Conservation (phyloP, 148 eudicot genomes). For the Vaccinium myrtillus region DNA sequence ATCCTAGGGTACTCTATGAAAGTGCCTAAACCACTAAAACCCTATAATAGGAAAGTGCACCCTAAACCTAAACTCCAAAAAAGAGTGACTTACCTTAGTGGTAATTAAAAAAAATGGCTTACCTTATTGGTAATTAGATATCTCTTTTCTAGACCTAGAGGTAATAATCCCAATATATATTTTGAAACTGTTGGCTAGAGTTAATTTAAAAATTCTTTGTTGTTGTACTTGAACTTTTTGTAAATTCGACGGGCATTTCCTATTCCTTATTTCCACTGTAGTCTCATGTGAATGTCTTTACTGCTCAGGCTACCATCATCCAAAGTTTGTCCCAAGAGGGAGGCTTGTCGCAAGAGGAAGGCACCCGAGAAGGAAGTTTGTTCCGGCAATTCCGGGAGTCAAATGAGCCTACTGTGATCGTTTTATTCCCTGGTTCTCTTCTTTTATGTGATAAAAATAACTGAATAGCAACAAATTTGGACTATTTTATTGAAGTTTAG, state of each 20-base stretch:
- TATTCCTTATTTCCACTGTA: not conserved
- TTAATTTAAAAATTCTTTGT: not conserved
- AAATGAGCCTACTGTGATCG: constrained; percentile 7
- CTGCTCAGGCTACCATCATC: constrained; percentile 45
- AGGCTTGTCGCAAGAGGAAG: constrained; percentile 40
- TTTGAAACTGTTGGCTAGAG: not conserved
- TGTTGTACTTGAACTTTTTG: not conserved
- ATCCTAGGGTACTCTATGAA: no score
- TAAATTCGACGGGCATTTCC: not conserved
- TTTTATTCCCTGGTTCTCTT: no score
- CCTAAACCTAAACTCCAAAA: no score
- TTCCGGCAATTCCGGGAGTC: constrained; percentile 29
- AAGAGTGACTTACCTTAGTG: no score
- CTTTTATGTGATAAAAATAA: not conserved
- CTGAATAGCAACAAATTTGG: not conserved
- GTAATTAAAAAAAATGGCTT: no score
- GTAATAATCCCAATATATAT: no score
- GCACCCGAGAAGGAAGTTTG: constrained; percentile 26
- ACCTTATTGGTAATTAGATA: no score
- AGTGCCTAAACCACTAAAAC: no score
- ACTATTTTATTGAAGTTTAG: not conserved
- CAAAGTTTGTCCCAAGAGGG: not conserved
- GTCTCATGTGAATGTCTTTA: not conserved
- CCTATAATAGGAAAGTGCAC: no score
- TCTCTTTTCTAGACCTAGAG: no score